Conservation (phyloP, 108 stramenopile genomes). For the Ochromonas danica region DNA sequence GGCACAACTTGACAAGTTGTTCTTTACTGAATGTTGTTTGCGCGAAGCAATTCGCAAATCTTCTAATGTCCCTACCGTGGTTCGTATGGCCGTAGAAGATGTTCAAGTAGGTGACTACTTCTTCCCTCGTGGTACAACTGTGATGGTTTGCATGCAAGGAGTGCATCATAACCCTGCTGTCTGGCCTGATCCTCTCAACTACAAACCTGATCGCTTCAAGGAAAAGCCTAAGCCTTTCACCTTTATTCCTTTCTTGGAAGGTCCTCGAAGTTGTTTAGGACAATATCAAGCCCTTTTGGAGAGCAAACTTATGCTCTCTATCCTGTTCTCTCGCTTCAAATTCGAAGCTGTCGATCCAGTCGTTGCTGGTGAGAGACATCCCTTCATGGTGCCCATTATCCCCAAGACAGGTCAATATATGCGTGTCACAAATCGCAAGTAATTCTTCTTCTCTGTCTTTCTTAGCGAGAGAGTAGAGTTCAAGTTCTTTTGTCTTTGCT, state of each 20-base stretch:
- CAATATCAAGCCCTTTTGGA: slow-evolving; percentile 57
- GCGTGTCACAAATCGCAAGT: too few relatives aligned
- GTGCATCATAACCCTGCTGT: slow-evolving; percentile 52
- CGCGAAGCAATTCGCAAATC: slow-evolving; percentile 57
- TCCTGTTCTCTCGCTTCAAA: slow-evolving; percentile 33
- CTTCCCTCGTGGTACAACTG: slow-evolving; percentile 42
- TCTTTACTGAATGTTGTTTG: slow-evolving; percentile 49
- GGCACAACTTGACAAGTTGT: slow-evolving; percentile 40
- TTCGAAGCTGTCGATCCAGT: slow-evolving; percentile 31
- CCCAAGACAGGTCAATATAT: slow-evolving; percentile 35
- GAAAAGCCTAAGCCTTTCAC: slow-evolving; percentile 47
- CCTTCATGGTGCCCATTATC: slow-evolving; percentile 45
- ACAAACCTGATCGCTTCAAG: slow-evolving; percentile 42
- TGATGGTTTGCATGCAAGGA: slow-evolving; percentile 50
- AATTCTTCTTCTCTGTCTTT: too few relatives aligned
- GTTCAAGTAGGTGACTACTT: slow-evolving; percentile 38
- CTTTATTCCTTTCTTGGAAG: slow-evolving; percentile 63
- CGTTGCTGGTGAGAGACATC: slow-evolving; percentile 39
- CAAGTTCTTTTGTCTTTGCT: too few relatives aligned
- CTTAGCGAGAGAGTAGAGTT: too few relatives aligned
- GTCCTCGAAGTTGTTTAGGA: slow-evolving; percentile 57
- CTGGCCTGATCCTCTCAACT: slow-evolving; percentile 51
- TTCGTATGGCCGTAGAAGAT: slow-evolving; percentile 38
- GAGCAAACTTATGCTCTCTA: slow-evolving; percentile 43
- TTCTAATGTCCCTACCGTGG: slow-evolving; percentile 42